These are phyloP conservation scores for Phallus indusiatus DNA, from an alignment of 768 basidiomycete species.

Conservation along the genomic window DNA sequence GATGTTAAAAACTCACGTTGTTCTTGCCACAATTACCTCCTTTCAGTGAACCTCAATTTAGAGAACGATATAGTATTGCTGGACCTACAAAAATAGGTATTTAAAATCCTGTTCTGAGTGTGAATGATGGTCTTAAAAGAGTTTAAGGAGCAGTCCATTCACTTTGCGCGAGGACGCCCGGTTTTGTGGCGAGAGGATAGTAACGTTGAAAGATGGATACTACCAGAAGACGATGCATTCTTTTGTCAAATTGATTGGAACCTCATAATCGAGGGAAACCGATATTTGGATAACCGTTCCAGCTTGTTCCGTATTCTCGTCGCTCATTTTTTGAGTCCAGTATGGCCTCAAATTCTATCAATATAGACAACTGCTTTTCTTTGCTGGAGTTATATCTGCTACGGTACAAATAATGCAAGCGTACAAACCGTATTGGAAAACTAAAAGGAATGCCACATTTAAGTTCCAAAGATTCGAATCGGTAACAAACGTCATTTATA, in stretches of 20 bases:
- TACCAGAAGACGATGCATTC: background rate
- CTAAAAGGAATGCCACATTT: background rate
- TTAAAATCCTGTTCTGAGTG: constrained; percentile 62
- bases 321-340: too few species aligned
- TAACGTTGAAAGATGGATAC: constrained; percentile 17
- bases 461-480: too few species aligned
- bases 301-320: too few species aligned
- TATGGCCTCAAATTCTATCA: too few species aligned
- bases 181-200: constrained; percentile 34
- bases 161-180: constrained; percentile 22
- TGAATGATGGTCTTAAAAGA: constrained; percentile 41
- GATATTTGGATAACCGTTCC: too few species aligned
- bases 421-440: background rate
- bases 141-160: constrained; percentile 42
- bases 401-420: background rate
- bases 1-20: constrained; percentile 69
- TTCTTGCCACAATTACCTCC: constrained; percentile 71
- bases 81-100: constrained; percentile 31
- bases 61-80: constrained; percentile 1
- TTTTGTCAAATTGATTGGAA: background rate
- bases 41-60: constrained; percentile 8
- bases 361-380: too few species aligned
- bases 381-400: too few species aligned
- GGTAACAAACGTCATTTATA: background rate
- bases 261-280: too few species aligned